A percentile compares a stretch with the other conserved stretches of the same genome.
Conservation (phyloP, 306 rosid genomes). For the Inga oerstediana region DNA sequence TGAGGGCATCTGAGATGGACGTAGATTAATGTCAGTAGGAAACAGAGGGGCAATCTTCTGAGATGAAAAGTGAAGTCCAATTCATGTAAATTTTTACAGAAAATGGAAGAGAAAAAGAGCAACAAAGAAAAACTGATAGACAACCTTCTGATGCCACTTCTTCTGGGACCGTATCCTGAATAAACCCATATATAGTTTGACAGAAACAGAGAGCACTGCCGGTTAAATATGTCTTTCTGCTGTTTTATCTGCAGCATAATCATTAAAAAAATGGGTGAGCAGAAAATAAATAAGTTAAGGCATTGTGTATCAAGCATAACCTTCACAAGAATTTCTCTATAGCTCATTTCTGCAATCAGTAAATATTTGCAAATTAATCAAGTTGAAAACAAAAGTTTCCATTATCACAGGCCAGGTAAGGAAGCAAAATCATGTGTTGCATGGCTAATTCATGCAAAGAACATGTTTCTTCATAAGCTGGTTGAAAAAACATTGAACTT, state of each 20-base stretch:
- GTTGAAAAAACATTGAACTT: neutral
- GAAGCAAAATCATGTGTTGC: neutral
- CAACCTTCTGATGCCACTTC: slow-evolving; percentile 81
- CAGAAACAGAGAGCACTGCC: slow-evolving; percentile 71
- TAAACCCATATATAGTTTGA: slow-evolving; percentile 72
- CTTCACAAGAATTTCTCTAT: neutral
- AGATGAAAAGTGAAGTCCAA: slow-evolving; percentile 17
- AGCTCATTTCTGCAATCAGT: slow-evolving; percentile 10
- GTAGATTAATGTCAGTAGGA: slow-evolving; percentile 11
- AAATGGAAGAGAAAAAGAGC: slow-evolving; percentile 20
- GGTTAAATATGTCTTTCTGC: slow-evolving; percentile 68
- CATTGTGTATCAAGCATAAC: neutral
- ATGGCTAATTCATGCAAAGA: neutral
- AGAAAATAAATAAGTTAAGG: slow-evolving; percentile 13
- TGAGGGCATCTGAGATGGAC: neutral
- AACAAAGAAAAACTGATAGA: slow-evolving; percentile 21
- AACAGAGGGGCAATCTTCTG: slow-evolving; percentile 21
- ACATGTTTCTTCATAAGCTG: neutral
- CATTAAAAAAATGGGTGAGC: slow-evolving; percentile 38
- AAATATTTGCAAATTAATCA: slow-evolving; percentile 1
- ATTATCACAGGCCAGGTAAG: neutral
- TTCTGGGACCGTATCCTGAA: slow-evolving; percentile 76
- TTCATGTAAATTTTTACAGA: slow-evolving; percentile 14
- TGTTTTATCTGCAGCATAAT: slow-evolving; percentile 70
- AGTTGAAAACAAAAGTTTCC: slow-evolving; percentile 4